These are phyloP conservation scores for Penicillium nucicola DNA, from an alignment of 495 filamentous ascomycete species.

Conservation along the genomic window DNA sequence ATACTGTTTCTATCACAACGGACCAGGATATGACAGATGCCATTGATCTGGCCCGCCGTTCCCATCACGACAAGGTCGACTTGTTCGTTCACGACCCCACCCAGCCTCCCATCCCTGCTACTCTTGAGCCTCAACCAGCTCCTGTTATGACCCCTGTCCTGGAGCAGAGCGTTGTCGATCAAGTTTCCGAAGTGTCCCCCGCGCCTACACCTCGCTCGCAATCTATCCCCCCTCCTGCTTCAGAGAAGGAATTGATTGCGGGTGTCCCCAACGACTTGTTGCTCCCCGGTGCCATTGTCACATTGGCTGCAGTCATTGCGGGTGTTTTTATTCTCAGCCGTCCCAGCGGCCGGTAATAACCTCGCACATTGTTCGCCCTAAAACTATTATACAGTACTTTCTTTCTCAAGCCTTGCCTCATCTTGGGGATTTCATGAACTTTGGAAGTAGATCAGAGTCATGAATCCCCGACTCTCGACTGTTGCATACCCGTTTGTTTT, in stretches of 20 bases:
- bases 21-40: constrained; percentile 91
- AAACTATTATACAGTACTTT: constrained; percentile 9
- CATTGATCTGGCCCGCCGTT: constrained; percentile 74
- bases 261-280: constrained; percentile 94
- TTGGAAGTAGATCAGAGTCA: constrained; percentile 7
- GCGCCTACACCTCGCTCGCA: constrained; percentile 36
- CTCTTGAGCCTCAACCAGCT: constrained; percentile 63
- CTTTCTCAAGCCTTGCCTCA: constrained; percentile 10
- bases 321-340: constrained; percentile 91
- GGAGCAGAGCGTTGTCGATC: constrained; percentile 54
- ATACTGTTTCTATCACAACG: constrained; percentile 96
- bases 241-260: constrained; percentile 75
- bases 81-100: constrained; percentile 94
- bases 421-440: constrained; percentile 9
- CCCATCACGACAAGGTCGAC: constrained; percentile 86
- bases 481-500: constrained; percentile 22
- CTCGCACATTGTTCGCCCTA: constrained; percentile 10
- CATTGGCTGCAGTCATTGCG: constrained; percentile 87
- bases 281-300: constrained; percentile 91
- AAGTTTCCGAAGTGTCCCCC: constrained; percentile 55
- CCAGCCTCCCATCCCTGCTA: constrained; percentile 69
- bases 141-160: constrained; percentile 53
- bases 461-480: not conserved
- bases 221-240: constrained; percentile 38
- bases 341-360: constrained; percentile 57